Evolutionary conservation across 768 basidiomycete genomes (phyloP), one percentile per base, ranked within the genome.

Genomic region (Russula lepida): DNA sequence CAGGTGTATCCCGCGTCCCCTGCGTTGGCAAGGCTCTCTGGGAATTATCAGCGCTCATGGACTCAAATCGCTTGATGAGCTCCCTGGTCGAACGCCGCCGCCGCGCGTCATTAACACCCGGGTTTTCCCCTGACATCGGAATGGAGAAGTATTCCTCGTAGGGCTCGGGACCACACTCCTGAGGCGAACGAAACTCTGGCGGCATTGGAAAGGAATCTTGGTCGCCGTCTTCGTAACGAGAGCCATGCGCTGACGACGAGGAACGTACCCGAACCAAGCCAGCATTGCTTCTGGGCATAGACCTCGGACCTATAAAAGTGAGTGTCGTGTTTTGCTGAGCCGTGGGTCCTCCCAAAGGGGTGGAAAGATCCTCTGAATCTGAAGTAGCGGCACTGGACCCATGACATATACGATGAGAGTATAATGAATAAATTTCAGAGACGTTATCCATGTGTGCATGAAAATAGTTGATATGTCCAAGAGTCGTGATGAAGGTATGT

Each of bases 51-150:
- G 35, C 33, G 11, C 48, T 58, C 66, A 83, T 73, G 17, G 80
- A 75, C 67, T 85, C 83, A 64, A 77, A 84, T 52, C 75, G 76
- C 62, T 73, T 74, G 64, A 84, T 82, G 21, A 84, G 70, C 32
- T 79, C 79, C 64, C 78, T 83, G 3, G 82, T 77, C 23, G 83
- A 65, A 33, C 57, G 50, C 9, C 53, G 60, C 15, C 64, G 66
- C 6, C 33, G 63, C 30, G 62, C 37, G 17, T 60, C 54, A 46
- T 39, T 27, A 25, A 12, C 12, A 21, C 30, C 39, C 23, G 25
- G 15, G 1, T 28, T 43, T n/a, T 54, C 23, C 35, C 48, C 46
- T 23, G 43, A n/a, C 35, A 56, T 25, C 1, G 66, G 58, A 21
- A 65, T 47, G 32, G 64, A 60, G 37, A 66, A 66, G 54, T 66